phyloP scores from a whole-genome alignment of 805 yeast genomes.

The Nadsonia fulvescens region DNA sequence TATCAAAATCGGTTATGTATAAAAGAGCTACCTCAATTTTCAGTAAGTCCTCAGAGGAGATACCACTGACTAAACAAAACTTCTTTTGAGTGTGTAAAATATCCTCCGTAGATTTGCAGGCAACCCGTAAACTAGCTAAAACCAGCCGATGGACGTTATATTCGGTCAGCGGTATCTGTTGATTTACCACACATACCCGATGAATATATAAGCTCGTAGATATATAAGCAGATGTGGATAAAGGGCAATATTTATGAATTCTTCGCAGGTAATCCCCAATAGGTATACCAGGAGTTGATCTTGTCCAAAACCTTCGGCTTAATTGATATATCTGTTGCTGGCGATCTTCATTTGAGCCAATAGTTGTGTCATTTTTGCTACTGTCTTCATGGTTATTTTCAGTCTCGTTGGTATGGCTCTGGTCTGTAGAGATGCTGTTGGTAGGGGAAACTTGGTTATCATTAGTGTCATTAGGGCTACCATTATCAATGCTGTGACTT shows the following conservation, averaged over 20 bases:
- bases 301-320: slow-evolving; percentile 18
- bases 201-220: slow-evolving; percentile 21
- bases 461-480: too few species aligned
- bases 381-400: too few species aligned
- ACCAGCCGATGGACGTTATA: slow-evolving; percentile 26
- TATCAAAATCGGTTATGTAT: slow-evolving; percentile 30
- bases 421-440: too few species aligned
- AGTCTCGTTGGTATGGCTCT: too few species aligned
- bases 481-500: too few species aligned
- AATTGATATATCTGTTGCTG: slow-evolving; percentile 9
- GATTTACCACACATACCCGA: slow-evolving; percentile 16
- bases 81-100: slow-evolving; percentile 26
- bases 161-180: slow-evolving; percentile 18
- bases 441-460: too few species aligned
- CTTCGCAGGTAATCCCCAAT: slow-evolving; percentile 18
- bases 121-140: slow-evolving; percentile 26
- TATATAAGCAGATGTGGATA: slow-evolving; percentile 21
- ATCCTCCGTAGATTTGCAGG: slow-evolving; percentile 32
- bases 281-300: slow-evolving; percentile 16
- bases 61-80: slow-evolving; percentile 31
- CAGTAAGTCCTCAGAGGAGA: slow-evolving; percentile 25
- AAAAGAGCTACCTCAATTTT: slow-evolving; percentile 33
- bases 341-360: slow-evolving; percentile 1
- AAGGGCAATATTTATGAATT: slow-evolving; percentile 22
- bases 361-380: too few species aligned